Base-by-base conservation (phyloP, 441 rosid species). In the Syzygium malaccense region DNA sequence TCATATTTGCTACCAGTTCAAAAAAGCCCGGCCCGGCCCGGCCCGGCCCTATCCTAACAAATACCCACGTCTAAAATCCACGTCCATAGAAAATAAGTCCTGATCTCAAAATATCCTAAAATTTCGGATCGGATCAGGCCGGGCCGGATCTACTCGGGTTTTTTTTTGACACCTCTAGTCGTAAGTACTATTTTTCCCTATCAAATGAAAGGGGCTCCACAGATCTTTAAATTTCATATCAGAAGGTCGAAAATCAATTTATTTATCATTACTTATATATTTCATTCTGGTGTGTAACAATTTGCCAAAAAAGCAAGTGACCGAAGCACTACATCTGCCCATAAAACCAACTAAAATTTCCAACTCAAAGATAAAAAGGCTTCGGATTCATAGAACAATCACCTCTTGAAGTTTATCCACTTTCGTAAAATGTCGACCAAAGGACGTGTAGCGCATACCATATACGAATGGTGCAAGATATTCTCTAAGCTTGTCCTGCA, bases 391-490 rank as follows among this genome's bases (percentile, higher is more conserved):
- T 62, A 54, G n/a, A 86, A 85, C 18, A 92, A 10, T 45, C 93
- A 97, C 99, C 98, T 93, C 95, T 88, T 94, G 91, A 91, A 98
- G 99, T 91, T 95, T 95, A 87, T 97, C 96, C 87, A 88, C 92
- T 89, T 95, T 96, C 49, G 99, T 98, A 90, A 98, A 97, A 93
- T 98, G 99, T 91, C 98, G 99, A 87, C 98, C 99, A 90, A 90
- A 96, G 80, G 99, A 98, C 28, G 98, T 93, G 90, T 98, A 96
- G 78, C 97, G 96, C 93, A 89, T 88, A 85, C 99, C 99, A 92
- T 91, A 78, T 37, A 96, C 90, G 89, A 98, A 96, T 14, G 99
- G 99, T 58, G 99, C 95, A 88, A 98, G 98, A 92, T 96, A 96
- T 79, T 94, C 97, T 92, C 86, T 92, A 86, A 98, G 97, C 92